These are phyloP conservation scores for Xylariales sp. DNA, from an alignment of 2,329 filamentous ascomycete species.

Conservation along the genomic window DNA sequence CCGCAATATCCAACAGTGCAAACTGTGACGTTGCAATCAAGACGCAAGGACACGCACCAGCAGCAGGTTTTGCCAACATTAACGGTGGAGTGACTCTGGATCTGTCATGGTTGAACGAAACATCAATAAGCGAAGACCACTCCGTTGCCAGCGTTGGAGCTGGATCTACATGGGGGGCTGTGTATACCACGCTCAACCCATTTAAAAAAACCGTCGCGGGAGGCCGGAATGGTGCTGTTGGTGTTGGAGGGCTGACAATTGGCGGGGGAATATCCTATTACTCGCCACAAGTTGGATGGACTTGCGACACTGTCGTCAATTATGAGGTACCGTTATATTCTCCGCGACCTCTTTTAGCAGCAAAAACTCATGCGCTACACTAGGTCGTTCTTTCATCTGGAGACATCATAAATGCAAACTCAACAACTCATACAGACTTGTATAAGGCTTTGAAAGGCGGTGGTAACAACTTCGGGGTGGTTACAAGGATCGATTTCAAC, in stretches of 20 bases:
- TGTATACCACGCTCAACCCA: slow-evolving; percentile 8
- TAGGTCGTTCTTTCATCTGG: slow-evolving; percentile 7
- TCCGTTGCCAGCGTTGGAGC: slow-evolving; percentile 7
- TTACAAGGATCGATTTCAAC: slow-evolving; percentile 10
- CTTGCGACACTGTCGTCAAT: slow-evolving; percentile 12
- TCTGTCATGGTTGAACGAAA: slow-evolving; percentile 6
- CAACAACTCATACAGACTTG: slow-evolving; percentile 6
- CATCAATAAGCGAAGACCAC: slow-evolving; percentile 5
- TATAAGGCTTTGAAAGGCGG: slow-evolving; percentile 9
- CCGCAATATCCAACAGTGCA: slow-evolving; percentile 4
- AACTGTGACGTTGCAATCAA: slow-evolving; percentile 10
- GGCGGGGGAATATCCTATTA: slow-evolving; percentile 14
- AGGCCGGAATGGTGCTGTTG: slow-evolving; percentile 10
- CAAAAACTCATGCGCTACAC: background rate
- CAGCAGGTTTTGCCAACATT: slow-evolving; percentile 9
- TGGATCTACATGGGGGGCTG: slow-evolving; percentile 8
- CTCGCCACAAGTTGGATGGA: slow-evolving; percentile 10
- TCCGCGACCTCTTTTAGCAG: slow-evolving; percentile 2
- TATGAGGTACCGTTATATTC: slow-evolving; percentile 12
- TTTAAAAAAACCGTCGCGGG: slow-evolving; percentile 9
- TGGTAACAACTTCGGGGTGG: slow-evolving; percentile 10
- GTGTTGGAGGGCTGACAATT: slow-evolving; percentile 15
- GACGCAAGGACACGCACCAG: slow-evolving; percentile 8
- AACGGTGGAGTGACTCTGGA: slow-evolving; percentile 8
- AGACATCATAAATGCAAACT: slow-evolving; percentile 6